Evolutionary conservation across 1,284 basidiomycete species (phyloP), one percentile per base, ranked within the genome.

Genomic region (Vanrija sp.): DNA sequence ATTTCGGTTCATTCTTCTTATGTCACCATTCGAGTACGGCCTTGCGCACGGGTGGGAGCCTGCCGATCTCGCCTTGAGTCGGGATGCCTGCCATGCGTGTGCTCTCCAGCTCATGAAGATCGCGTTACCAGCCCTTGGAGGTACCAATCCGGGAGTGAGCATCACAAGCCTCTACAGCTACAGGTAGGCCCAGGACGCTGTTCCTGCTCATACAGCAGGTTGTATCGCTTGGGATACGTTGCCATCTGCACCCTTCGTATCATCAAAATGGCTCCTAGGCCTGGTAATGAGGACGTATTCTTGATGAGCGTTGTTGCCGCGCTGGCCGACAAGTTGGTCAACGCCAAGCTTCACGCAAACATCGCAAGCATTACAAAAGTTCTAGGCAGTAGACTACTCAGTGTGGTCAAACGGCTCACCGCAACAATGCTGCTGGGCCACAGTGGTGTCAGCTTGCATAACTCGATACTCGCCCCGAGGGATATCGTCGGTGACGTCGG

Each of bases 311-410:
- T 63, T 12, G 43, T 56, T 9, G 58, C 56, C 3, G 51, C 54
- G 3, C 49, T 63, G 7, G 58, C 62, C 6, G 46, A 46, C 1
- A 51, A 52, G 7, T 50, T 63, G 0, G 55, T 60, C 16, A 26
- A 55, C 10, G 26, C 61, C n/a, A 55, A 60, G n/a, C 50, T 57
- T 18, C 62, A 63, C 39, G 54, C 49, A 6, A 61, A 63, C 43
- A 39, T 58, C 8, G 46, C 57, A 5, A 47, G 60, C 18, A 63
- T 63, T 34, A 58, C 57, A 9, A 49, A 49, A 7, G 57, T 63
- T 0, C 44, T 63, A 1, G 62, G 62, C 18, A 47, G 54, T 8
- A 47, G 57, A 10, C 34, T 63, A 10, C 28, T 63, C 26, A 48
- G 49, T 16, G 55, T 59, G 1, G 52, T 52, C 29, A 51, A 57